Percentiles rank a stretch among this genome's conserved stretches.
Conservation (phyloP, 2,329 filamentous ascomycete genomes). For the Calonectria pteridis region DNA sequence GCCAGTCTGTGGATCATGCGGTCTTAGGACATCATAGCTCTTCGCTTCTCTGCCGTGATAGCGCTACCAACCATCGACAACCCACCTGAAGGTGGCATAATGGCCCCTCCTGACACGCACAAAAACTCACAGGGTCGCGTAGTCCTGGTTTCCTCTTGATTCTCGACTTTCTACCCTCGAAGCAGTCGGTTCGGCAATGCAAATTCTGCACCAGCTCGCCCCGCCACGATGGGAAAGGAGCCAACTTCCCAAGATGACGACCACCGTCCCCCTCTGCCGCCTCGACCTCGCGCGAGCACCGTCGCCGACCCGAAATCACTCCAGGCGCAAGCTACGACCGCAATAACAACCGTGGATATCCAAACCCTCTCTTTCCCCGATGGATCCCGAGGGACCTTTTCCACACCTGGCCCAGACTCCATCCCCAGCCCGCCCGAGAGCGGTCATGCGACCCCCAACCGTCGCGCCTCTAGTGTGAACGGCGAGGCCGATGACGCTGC, state of each 20-base stretch:
- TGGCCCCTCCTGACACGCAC: slow-evolving; percentile 33
- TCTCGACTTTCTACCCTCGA: neutral
- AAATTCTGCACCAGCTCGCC: slow-evolving; percentile 29
- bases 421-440: slow-evolving; percentile 55
- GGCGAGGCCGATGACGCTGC: slow-evolving; percentile 72
- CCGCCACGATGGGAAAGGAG: slow-evolving; percentile 46
- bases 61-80: slow-evolving; percentile 20
- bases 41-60: slow-evolving; percentile 25
- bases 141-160: slow-evolving; percentile 19
- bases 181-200: slow-evolving; percentile 44
- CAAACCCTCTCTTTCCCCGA: slow-evolving; percentile 82
- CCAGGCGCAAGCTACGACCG: slow-evolving; percentile 82
- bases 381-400: slow-evolving; percentile 74
- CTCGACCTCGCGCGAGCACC: slow-evolving; percentile 57
- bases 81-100: slow-evolving; percentile 49
- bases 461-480: slow-evolving; percentile 45
- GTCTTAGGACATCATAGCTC: slow-evolving; percentile 17
- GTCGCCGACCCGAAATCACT: slow-evolving; percentile 55
- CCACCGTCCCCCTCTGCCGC: slow-evolving; percentile 67
- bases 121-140: slow-evolving; percentile 30
- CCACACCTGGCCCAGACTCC: slow-evolving; percentile 52
- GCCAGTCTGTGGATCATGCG: slow-evolving; percentile 14
- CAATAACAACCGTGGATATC: slow-evolving; percentile 84
- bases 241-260: slow-evolving; percentile 54
- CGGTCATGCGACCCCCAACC: slow-evolving; percentile 55